Base-by-base conservation (phyloP, 2,329 filamentous ascomycete species). In the Neopestalotiopsis rosae region DNA sequence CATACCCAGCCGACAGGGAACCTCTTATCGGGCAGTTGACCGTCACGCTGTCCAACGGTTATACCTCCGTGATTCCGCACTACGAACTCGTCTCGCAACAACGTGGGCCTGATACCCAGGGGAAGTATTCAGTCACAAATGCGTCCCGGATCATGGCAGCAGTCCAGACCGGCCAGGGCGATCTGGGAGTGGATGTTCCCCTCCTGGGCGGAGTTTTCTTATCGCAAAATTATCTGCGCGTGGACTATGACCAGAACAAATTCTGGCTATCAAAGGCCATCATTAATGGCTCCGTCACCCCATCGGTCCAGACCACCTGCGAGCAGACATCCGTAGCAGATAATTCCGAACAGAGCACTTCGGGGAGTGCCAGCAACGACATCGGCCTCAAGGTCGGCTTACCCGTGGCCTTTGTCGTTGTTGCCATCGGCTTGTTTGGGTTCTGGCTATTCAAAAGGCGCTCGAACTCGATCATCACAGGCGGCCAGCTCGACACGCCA, bases 61-160 rank as follows among this genome's bases (percentile, higher is more conserved):
- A 72, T 38, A 71, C 68, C 13, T 70, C 61, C 2, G 69, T 71
- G 7, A 72, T 72, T n/a, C 71, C 71, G 1, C 71, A 72, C 20
- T 69, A 71, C 70, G 71, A 72, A 42, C 40, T 72, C 7, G 71
- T 72, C 4, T 58, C 28, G 5, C 61, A 70, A 9, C 42, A 70
- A 17, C 71, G 71, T 13, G 71, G 71, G 30, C 70, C 71, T 28
- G 69, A 71, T 40, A 14, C 68, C 4, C 71, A 69, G 3, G 71
- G 71, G 2, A 65, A 65, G 40, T 72, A 71, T 12, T 62, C 67
- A 9, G 67, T 72, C 3, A 20, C 64, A 10, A 71, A 72, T 38
- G 67, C 67, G 28, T 66, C 67, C 4, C 69, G 69, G 1, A 65
- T 72, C 10, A 65, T 61, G 40, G 69, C 70, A 13, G 49, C 68